Evolutionary conservation across 2,329 filamentous ascomycete species (phyloP).

Genomic region (Clonostachys byssicola): DNA sequence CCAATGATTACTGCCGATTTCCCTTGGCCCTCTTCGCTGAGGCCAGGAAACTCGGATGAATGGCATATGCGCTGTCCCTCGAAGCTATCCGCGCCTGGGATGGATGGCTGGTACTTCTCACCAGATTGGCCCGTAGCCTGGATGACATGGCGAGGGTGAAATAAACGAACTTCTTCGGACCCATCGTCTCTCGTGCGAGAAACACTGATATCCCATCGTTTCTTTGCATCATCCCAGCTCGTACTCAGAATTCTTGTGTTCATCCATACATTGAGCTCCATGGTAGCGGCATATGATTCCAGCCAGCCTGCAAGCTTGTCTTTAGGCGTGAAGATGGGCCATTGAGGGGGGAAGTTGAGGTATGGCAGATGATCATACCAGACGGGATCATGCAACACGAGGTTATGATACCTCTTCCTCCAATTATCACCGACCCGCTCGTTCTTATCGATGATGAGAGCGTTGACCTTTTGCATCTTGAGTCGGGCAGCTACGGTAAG

Average conservation of each 20-base stretch:
- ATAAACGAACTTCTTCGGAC: conserved; percentile 41
- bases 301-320: conserved; percentile 69
- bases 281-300: conserved; percentile 56
- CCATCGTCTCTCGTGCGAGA: conserved; percentile 44
- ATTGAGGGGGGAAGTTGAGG: conserved; percentile 57
- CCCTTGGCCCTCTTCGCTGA: conserved; percentile 35
- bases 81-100: conserved; percentile 55
- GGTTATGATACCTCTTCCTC: conserved; percentile 59
- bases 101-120: conserved; percentile 54
- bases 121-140: conserved; percentile 67
- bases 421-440: conserved; percentile 59
- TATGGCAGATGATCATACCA: conserved; percentile 61
- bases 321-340: conserved; percentile 71
- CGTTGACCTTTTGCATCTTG: conserved; percentile 50
- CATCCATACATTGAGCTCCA: conserved; percentile 67
- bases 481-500: conserved; percentile 54
- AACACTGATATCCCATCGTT: conserved; percentile 52
- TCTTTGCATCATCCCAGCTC: conserved; percentile 42
- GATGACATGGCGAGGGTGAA: conserved; percentile 60
- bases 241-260: conserved; percentile 41
- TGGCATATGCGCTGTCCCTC: conserved; percentile 57
- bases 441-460: conserved; percentile 55
- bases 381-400: conserved; percentile 66
- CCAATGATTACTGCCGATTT: conserved; percentile 64
- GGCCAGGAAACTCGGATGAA: conserved; percentile 55